phyloP scores from a whole-genome alignment of 129 eudicot species.

The Logfia minima region DNA sequence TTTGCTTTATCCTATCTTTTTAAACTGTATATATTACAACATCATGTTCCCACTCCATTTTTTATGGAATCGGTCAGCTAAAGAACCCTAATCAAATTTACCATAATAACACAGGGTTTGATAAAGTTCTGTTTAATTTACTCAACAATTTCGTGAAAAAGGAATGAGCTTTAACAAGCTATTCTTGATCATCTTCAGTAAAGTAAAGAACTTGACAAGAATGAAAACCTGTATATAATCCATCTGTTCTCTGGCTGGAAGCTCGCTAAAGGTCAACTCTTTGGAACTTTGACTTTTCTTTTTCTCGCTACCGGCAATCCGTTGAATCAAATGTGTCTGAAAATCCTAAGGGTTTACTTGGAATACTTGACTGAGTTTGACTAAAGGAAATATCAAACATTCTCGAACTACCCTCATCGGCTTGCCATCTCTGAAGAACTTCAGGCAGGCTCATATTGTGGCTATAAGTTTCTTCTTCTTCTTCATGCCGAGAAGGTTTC shows the following conservation, averaged over 20 bases:
- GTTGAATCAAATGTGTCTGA: slow-evolving; percentile 15
- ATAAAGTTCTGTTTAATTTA: not conserved
- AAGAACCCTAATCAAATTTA: slow-evolving; percentile 9
- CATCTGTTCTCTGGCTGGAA: slow-evolving; percentile 1
- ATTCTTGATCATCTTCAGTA: not conserved
- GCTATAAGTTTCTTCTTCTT: slow-evolving; percentile 7
- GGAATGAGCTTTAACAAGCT: not conserved
- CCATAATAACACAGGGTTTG: not conserved
- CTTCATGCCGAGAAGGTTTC: slow-evolving; percentile 9
- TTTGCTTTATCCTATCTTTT: slow-evolving; percentile 1
- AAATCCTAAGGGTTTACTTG: slow-evolving; percentile 5
- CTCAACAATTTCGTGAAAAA: not conserved
- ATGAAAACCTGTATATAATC: not conserved
- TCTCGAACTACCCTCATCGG: slow-evolving; percentile 15
- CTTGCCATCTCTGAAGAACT: slow-evolving; percentile 23
- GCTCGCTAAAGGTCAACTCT: not conserved
- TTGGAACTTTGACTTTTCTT: not conserved
- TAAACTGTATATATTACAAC: slow-evolving; percentile 7
- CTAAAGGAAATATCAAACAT: slow-evolving; percentile 5
- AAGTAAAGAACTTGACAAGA: not conserved
- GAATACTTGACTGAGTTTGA: slow-evolving; percentile 21
- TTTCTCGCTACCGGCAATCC: slow-evolving; percentile 1
- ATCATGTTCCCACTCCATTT: slow-evolving; percentile 17
- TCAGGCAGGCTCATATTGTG: slow-evolving; percentile 18
- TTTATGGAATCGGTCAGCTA: slow-evolving; percentile 12